Conservation (phyloP, 306 rosid genomes). For the Cyamopsis tetragonoloba region DNA sequence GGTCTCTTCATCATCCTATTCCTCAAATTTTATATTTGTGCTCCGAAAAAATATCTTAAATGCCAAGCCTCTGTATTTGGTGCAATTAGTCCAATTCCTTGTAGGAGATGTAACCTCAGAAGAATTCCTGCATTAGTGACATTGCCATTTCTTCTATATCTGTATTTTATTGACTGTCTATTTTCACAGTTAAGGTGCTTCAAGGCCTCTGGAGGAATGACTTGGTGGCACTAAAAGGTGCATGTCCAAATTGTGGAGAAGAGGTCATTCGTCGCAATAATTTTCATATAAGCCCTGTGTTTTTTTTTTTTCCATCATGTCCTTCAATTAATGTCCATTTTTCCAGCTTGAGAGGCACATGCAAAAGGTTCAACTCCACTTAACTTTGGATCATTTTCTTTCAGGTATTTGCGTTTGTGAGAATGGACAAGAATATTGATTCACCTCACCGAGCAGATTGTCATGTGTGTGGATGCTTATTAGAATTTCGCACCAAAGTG, state of each 20-base stretch:
- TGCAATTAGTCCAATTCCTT: not conserved
- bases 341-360: constrained; percentile 1
- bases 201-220: constrained; percentile 80
- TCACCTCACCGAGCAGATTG: constrained; percentile 88
- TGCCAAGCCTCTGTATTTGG: not conserved
- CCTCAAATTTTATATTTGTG: not conserved
- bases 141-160: not conserved
- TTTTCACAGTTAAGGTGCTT: constrained; percentile 69
- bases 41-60: not conserved
- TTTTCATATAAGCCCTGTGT: not conserved
- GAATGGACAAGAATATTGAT: constrained; percentile 43
- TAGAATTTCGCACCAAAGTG: constrained; percentile 74
- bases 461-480: constrained; percentile 72
- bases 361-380: not conserved
- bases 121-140: not conserved
- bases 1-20: constrained; percentile 6
- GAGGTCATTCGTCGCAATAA: constrained; percentile 50
- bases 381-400: constrained; percentile 21
- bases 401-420: constrained; percentile 96
- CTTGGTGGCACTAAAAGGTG: constrained; percentile 77
- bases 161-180: not conserved
- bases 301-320: not conserved
- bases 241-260: constrained; percentile 91
- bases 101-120: not conserved
- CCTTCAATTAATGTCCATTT: not conserved